Evolutionary conservation across 164 flowering plant species (phyloP).

Genomic region (Aristolochia californica): DNA sequence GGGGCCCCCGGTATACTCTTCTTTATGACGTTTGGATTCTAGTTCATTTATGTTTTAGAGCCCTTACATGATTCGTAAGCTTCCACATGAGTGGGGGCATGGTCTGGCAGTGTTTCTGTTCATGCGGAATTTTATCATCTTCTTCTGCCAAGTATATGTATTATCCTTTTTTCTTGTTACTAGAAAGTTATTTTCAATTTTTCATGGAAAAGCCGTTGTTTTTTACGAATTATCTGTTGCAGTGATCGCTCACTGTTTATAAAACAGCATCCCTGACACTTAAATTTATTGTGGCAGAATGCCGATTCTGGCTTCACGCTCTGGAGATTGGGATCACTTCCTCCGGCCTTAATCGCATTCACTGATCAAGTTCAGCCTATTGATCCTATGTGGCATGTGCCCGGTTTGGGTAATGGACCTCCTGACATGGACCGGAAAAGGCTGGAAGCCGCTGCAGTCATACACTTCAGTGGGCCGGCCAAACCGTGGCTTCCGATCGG

Average conservation of each 20-base stretch:
- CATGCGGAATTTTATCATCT: neutral
- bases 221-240: too few relatives aligned
- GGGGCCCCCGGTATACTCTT: too few relatives aligned
- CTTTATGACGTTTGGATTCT: too few relatives aligned
- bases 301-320: slow-evolving; percentile 38
- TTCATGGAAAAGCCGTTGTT: too few relatives aligned
- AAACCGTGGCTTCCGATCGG: slow-evolving; percentile 72
- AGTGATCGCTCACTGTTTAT: too few relatives aligned
- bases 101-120: too few relatives aligned
- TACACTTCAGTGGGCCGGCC: slow-evolving; percentile 66
- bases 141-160: neutral
- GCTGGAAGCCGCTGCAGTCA: slow-evolving; percentile 40
- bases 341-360: slow-evolving; percentile 63
- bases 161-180: neutral
- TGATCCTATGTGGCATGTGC: slow-evolving; percentile 49
- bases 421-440: slow-evolving; percentile 8
- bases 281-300: slow-evolving; percentile 24
- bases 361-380: slow-evolving; percentile 45
- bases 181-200: too few relatives aligned
- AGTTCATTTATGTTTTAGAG: too few relatives aligned
- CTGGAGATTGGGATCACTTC: slow-evolving; percentile 53
- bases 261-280: too few relatives aligned
- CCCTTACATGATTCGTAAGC: too few relatives aligned
- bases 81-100: too few relatives aligned
- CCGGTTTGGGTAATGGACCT: slow-evolving; percentile 40